Evolutionary conservation across 1,139 yeast genomes (phyloP).

Genomic region (Nakaseomyces kungkrabaensis): DNA sequence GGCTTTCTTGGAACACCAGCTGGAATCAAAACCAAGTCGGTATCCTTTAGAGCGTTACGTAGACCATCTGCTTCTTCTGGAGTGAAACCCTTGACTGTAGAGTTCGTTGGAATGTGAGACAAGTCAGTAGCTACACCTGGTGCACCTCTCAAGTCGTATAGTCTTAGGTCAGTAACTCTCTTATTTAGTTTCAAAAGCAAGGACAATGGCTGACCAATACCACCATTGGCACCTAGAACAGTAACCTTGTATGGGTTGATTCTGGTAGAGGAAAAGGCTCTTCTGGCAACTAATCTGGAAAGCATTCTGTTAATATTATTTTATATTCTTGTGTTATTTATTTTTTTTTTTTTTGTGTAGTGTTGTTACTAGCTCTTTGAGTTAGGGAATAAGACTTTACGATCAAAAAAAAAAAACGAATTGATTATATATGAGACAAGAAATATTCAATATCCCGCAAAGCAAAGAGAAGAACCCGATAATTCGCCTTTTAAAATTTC

Average conservation of each 20-base stretch:
- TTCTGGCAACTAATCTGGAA: conserved; percentile 35
- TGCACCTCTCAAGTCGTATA: conserved; percentile 88
- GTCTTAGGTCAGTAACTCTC: conserved; percentile 73
- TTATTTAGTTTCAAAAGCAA: conserved; percentile 79
- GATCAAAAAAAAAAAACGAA: too few species aligned
- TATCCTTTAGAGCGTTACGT: conserved; percentile 61
- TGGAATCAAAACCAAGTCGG: conserved; percentile 88
- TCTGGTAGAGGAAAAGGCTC: conserved; percentile 61
- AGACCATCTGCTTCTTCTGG: conserved; percentile 59
- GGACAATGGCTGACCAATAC: conserved; percentile 97
- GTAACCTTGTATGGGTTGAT: conserved; percentile 69
- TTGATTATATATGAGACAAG: too few species aligned
- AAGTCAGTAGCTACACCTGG: conserved; percentile 97
- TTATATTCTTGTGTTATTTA: neutral
- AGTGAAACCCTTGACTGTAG: conserved; percentile 71
- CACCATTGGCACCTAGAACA: conserved; percentile 95
- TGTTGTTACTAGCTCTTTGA: too few species aligned
- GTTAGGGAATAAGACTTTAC: too few species aligned
- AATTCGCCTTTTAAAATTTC: neutral
- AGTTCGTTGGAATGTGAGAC: conserved; percentile 86
- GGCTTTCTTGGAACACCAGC: conserved; percentile 99
- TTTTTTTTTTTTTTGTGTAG: neutral
- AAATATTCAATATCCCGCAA: neutral
- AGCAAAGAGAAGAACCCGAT: neutral
- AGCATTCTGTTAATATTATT: conserved; percentile 9